Percentiles rank a stretch among this genome's conserved stretches.
phyloP scores from a whole-genome alignment of 495 filamentous ascomycete species.

The Penicillium subrubescens region DNA sequence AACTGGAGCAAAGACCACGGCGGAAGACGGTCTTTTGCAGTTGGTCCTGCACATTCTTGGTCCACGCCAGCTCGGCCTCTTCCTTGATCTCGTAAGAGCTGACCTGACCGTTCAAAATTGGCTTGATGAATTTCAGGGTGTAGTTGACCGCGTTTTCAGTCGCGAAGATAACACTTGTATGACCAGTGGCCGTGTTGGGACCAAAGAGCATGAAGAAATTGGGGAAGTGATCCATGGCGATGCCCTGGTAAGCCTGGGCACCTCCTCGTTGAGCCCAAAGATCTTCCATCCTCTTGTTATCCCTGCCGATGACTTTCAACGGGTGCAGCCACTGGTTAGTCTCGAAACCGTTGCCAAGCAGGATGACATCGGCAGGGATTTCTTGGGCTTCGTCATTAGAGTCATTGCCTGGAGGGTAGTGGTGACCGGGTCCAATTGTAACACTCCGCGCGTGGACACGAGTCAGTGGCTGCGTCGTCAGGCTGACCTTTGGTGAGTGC shows the following conservation, averaged over 20 bases:
- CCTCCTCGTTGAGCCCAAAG: slow-evolving; percentile 62
- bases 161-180: slow-evolving; percentile 61
- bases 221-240: slow-evolving; percentile 65
- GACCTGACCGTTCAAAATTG: slow-evolving; percentile 42
- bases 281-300: slow-evolving; percentile 51
- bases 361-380: slow-evolving; percentile 59
- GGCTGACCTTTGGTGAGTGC: slow-evolving; percentile 54
- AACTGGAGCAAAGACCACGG: slow-evolving; percentile 55
- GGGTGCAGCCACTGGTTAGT: slow-evolving; percentile 44
- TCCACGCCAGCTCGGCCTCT: slow-evolving; percentile 56
- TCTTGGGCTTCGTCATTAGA: slow-evolving; percentile 37
- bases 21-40: slow-evolving; percentile 57
- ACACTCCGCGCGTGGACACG: slow-evolving; percentile 51
- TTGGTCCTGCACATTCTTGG: slow-evolving; percentile 52
- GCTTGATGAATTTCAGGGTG: slow-evolving; percentile 44
- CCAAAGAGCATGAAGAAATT: slow-evolving; percentile 72
- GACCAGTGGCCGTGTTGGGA: slow-evolving; percentile 66
- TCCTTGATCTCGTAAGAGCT: slow-evolving; percentile 50
- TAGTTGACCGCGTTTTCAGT: slow-evolving; percentile 62
- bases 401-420: slow-evolving; percentile 44
- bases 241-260: slow-evolving; percentile 64
- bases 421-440: slow-evolving; percentile 52
- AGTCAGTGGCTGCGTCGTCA: slow-evolving; percentile 58
- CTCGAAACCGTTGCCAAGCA: slow-evolving; percentile 61
- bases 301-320: slow-evolving; percentile 44